Evolutionary conservation across 495 filamentous ascomycete species (phyloP).

Genomic region (Trichoderma asperelloides): DNA sequence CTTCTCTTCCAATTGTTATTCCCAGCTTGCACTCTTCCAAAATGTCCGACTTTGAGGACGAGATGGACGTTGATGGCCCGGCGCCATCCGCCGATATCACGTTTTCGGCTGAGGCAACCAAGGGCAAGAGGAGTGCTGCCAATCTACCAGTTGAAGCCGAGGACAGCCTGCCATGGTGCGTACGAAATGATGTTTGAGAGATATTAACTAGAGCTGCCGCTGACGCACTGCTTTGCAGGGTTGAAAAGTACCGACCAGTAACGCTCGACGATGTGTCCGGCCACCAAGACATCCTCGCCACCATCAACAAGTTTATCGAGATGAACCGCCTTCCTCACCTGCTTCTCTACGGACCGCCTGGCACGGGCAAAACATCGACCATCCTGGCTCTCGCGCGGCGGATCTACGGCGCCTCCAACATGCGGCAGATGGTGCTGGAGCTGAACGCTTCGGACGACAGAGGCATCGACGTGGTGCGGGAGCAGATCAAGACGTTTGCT

Average conservation of each 20-base stretch:
- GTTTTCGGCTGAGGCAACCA: conserved; percentile 59
- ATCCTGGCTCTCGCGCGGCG: conserved; percentile 81
- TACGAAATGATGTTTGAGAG: neutral
- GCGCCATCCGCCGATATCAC: conserved; percentile 46
- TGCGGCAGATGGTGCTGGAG: conserved; percentile 97
- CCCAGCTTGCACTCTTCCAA: neutral
- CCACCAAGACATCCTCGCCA: conserved; percentile 95
- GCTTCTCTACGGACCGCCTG: conserved; percentile 93
- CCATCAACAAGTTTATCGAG: conserved; percentile 95
- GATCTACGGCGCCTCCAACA: conserved; percentile 87
- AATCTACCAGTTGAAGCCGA: conserved; percentile 91
- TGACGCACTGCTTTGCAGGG: conserved; percentile 43
- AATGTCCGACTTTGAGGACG: conserved; percentile 91
- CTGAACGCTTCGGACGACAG: conserved; percentile 94
- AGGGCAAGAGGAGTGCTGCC: conserved; percentile 83
- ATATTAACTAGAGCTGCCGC: neutral
- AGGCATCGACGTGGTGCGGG: conserved; percentile 95
- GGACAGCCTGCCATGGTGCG: conserved; percentile 86
- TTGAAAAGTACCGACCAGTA: conserved; percentile 95
- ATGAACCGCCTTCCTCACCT: conserved; percentile 90
- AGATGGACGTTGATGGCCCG: conserved; percentile 75
- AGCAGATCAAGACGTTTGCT: conserved; percentile 98
- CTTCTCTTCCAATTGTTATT: neutral
- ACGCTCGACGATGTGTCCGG: conserved; percentile 88
- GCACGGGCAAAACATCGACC: conserved; percentile 96